Evolutionary conservation across 2,329 filamentous ascomycete species (phyloP).

Genomic region (Macroventuria anomochaeta): DNA sequence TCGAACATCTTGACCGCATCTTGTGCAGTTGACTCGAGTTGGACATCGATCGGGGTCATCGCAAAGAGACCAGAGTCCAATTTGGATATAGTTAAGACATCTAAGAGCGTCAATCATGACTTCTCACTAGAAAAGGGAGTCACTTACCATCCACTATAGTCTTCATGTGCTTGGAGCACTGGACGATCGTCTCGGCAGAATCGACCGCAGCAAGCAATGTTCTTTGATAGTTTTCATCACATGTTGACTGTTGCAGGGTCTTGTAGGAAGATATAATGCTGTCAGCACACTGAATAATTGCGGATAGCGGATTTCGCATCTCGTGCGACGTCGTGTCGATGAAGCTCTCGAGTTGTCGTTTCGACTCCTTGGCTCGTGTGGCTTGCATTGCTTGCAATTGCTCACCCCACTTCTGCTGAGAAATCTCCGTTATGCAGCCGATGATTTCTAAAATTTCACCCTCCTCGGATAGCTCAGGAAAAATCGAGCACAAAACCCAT

Average conservation of each 20-base stretch:
- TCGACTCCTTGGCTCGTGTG: conserved; percentile 28
- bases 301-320: conserved; percentile 53
- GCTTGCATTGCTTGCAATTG: conserved; percentile 38
- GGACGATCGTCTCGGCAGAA: conserved; percentile 52
- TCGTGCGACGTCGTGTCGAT: conserved; percentile 49
- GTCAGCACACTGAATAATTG: conserved; percentile 54
- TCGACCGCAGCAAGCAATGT: conserved; percentile 36
- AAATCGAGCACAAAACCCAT: conserved; percentile 43
- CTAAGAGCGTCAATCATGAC: background rate
- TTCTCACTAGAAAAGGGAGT: background rate
- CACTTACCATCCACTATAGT: conserved; percentile 52
- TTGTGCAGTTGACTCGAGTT: conserved; percentile 42
- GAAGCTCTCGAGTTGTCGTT: conserved; percentile 35
- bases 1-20: conserved; percentile 50
- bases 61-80: conserved; percentile 52
- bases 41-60: conserved; percentile 50
- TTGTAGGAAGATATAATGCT: conserved; percentile 27
- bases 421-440: conserved; percentile 48
- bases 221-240: conserved; percentile 19
- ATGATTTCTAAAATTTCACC: conserved; percentile 40
- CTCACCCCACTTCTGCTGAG: conserved; percentile 47
- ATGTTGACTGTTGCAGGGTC: conserved; percentile 8
- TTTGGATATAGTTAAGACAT: conserved; percentile 54
- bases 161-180: conserved; percentile 56
- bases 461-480: conserved; percentile 32